These are phyloP conservation scores for Neofusicoccum parvum DNA, from an alignment of 2,329 filamentous ascomycete genomes.

Conservation along the genomic window DNA sequence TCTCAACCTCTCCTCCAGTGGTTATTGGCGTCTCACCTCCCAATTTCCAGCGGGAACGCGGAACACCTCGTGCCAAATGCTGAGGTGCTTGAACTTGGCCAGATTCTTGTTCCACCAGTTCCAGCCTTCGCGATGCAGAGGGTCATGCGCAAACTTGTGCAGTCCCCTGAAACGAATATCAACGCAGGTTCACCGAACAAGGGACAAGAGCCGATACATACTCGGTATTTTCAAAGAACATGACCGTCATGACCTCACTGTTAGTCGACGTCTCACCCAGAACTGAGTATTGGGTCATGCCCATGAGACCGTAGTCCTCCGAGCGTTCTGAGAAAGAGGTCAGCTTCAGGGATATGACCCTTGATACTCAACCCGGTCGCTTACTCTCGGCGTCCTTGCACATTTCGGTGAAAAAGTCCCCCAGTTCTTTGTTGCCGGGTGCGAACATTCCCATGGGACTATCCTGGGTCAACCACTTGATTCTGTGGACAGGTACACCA, in stretches of 20 bases:
- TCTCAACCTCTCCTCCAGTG: background rate
- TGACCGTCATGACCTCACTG: constrained; percentile 46
- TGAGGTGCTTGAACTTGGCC: constrained; percentile 45
- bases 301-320: constrained; percentile 7
- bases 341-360: background rate
- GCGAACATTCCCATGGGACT: constrained; percentile 52
- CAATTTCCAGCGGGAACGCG: constrained; percentile 48
- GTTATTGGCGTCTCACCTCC: constrained; percentile 47
- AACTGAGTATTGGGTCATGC: constrained; percentile 43
- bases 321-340: background rate
- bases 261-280: constrained; percentile 40
- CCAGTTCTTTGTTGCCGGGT: constrained; percentile 48
- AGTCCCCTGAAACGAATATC: constrained; percentile 35
- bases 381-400: constrained; percentile 31
- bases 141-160: constrained; percentile 55
- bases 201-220: background rate
- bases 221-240: constrained; percentile 56
- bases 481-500: background rate
- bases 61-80: constrained; percentile 60
- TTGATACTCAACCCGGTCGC: background rate
- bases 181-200: background rate
- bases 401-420: constrained; percentile 45
- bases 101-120: constrained; percentile 49
- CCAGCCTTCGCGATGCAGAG: constrained; percentile 53
- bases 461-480: background rate